These are phyloP conservation scores for Monosporascus sp. DNA, from an alignment of 2,329 filamentous ascomycete species.

Conservation along the genomic window DNA sequence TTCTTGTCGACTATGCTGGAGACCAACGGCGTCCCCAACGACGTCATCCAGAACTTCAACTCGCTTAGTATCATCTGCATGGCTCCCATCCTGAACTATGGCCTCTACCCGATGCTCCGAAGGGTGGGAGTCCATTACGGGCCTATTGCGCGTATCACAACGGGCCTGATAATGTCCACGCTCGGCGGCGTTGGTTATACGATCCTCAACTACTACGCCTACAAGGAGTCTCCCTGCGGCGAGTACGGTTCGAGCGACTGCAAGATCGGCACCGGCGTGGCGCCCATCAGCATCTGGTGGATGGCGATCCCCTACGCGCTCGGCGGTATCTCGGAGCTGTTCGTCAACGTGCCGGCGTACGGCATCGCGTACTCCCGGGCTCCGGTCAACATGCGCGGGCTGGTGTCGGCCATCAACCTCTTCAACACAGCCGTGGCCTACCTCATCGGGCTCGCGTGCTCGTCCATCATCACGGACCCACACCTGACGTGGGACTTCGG, in stretches of 20 bases:
- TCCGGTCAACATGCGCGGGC: conserved; percentile 45
- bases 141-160: conserved; percentile 43
- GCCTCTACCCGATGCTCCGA: conserved; percentile 40
- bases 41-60: conserved; percentile 45
- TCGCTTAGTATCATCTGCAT: conserved; percentile 41
- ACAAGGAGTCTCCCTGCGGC: conserved; percentile 36
- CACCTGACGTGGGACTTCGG: conserved; percentile 46
- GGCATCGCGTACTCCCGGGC: conserved; percentile 47
- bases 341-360: conserved; percentile 45
- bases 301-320: conserved; percentile 48
- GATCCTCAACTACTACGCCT: conserved; percentile 36
- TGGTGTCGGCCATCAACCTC: conserved; percentile 44
- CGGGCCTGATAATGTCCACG: conserved; percentile 44
- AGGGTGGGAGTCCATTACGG: conserved; percentile 38
- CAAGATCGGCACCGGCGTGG: conserved; percentile 29
- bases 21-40: conserved; percentile 45
- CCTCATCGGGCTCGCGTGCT: conserved; percentile 37
- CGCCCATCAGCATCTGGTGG: conserved; percentile 48
- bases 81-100: conserved; percentile 41
- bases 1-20: conserved; percentile 43
- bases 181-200: conserved; percentile 39
- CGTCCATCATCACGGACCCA: conserved; percentile 42
- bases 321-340: conserved; percentile 46
- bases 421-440: conserved; percentile 42
- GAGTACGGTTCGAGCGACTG: conserved; percentile 33